Percentiles rank a stretch among this genome's conserved stretches.
These are phyloP conservation scores for Phialophora verrucosa DNA, from an alignment of 2,329 filamentous ascomycete genomes.

Conservation along the genomic window DNA sequence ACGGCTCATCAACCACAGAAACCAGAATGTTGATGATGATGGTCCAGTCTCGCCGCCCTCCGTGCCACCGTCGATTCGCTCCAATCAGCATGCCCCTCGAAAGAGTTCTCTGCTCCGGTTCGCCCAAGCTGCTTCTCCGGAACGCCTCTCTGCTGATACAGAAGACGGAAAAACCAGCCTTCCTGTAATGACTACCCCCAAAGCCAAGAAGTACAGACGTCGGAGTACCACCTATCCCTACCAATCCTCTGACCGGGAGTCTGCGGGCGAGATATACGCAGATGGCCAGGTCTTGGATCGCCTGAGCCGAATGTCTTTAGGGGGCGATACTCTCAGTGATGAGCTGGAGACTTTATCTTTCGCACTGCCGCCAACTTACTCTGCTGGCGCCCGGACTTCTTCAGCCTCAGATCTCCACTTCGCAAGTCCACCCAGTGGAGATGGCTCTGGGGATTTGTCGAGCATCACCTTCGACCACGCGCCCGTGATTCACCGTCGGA, in stretches of 20 bases:
- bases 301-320: conserved; percentile 23
- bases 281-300: conserved; percentile 13
- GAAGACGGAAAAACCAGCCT: conserved; percentile 7
- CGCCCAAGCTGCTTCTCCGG: conserved; percentile 31
- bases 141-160: conserved; percentile 13
- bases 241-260: conserved; percentile 26
- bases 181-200: conserved; percentile 4
- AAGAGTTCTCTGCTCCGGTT: conserved; percentile 39
- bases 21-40: not conserved
- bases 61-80: conserved; percentile 9
- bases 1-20: not conserved
- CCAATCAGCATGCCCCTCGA: conserved; percentile 36
- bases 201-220: conserved; percentile 21
- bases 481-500: conserved; percentile 6
- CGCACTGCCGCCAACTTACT: conserved; percentile 16
- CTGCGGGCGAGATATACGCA: conserved; percentile 8
- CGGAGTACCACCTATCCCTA: conserved; percentile 33
- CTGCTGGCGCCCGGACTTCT: conserved; percentile 6
- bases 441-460: not conserved
- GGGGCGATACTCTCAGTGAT: not conserved
- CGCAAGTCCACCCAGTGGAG: conserved; percentile 8
- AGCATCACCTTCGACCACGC: not conserved
- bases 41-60: conserved; percentile 15
- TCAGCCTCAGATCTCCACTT: conserved; percentile 2
- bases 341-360: conserved; percentile 8